Percentiles rank a stretch among this genome's conserved stretches.
Conservation (phyloP, 2,329 filamentous ascomycete genomes). For the Rutstroemia sp. region DNA sequence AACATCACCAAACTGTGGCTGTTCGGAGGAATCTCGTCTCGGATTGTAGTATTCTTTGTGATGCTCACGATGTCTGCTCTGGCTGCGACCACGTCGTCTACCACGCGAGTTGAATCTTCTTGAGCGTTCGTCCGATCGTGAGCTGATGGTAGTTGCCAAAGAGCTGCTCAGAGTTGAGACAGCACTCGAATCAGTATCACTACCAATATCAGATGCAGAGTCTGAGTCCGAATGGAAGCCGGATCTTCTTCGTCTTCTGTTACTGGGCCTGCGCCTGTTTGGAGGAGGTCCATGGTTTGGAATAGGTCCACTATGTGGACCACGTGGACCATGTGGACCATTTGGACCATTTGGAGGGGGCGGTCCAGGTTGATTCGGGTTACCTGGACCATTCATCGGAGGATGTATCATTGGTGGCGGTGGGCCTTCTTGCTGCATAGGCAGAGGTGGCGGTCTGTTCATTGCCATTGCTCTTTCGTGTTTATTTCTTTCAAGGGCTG, state of each 20-base stretch:
- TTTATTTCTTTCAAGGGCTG: slow-evolving; percentile 17
- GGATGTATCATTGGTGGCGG: slow-evolving; percentile 1
- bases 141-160: slow-evolving; percentile 14
- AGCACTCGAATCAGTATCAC: slow-evolving; percentile 8
- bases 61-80: slow-evolving; percentile 18
- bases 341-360: neutral
- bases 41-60: slow-evolving; percentile 14
- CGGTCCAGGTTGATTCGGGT: neutral
- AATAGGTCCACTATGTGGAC: neutral
- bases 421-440: slow-evolving; percentile 5
- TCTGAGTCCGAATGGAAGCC: slow-evolving; percentile 11
- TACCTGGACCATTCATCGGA: slow-evolving; percentile 7
- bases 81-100: slow-evolving; percentile 14
- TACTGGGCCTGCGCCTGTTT: neutral
- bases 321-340: neutral
- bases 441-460: slow-evolving; percentile 9
- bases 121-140: slow-evolving; percentile 9
- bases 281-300: neutral
- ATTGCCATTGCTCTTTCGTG: slow-evolving; percentile 9
- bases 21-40: slow-evolving; percentile 16
- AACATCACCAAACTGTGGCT: slow-evolving; percentile 1
- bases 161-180: slow-evolving; percentile 9
- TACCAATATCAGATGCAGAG: slow-evolving; percentile 8
- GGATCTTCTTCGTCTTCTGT: neutral
- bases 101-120: neutral